Evolutionary conservation across 73 alveolate genomes (phyloP), one percentile per base, ranked within the genome.

Genomic region (Paramecium sexaurelia): DNA sequence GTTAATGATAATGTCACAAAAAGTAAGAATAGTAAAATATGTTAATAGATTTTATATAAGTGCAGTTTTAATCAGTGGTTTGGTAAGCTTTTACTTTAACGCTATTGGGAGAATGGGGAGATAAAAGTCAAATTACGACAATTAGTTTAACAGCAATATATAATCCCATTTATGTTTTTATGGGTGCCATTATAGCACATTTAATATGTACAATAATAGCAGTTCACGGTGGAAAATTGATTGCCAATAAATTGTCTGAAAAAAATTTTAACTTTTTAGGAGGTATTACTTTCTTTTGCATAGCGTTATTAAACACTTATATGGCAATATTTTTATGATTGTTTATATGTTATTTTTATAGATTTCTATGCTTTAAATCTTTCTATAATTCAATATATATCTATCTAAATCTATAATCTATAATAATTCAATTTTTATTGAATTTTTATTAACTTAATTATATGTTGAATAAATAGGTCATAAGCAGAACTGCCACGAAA

Each of bases 111-210:
- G 93, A 87, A 11, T 87, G 93, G 93, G 93, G 93, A 11, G 93
- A 87, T 71, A 87, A 91, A 45, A 45, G 91, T 57, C 32, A 87
- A 78, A 87, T 87, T 26, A 87, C 93, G 4, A 87, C 93, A 1
- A 87, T 87, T 1, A 22, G 82, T 32, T 19, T 87, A 17, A 93
- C 93, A 1, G 55, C 87, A 19, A 91, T 45, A 7, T 29, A 89
- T 29, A 88, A 82, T 15, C 82, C 94, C 0, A 7, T 75, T 5
- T 57, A 43, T 32, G 94, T 92, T 1, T 85, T 45, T 45, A 10
- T 92, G 35, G 95, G 95, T 17, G 88, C 87, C 45, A 51, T 55
- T 37, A 43, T 92, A 22, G 95, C 94, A 3, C 95, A 92, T 55
- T 85, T 92, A 15, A 17, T 88, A 13, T 92, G 95, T 39, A 85